Percentiles rank a stretch among this genome's conserved stretches.
Evolutionary conservation across 805 yeast genomes (phyloP).

Genomic region (Candida parachauliodes): DNA sequence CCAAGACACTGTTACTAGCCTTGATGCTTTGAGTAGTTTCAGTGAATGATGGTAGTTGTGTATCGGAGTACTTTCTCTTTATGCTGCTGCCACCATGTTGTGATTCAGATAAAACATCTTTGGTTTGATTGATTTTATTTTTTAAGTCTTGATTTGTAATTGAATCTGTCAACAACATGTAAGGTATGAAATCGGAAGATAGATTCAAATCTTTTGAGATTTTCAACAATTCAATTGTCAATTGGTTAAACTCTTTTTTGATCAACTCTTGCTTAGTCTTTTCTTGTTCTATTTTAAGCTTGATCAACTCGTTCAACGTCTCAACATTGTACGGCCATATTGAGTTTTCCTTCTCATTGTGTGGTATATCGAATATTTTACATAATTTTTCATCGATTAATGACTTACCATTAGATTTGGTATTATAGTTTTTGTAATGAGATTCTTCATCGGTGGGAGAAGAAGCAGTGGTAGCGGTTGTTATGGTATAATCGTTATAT

Average conservation of each 20-base stretch:
- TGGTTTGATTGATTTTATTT: conserved; percentile 15
- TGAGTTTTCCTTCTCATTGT: conserved; percentile 11
- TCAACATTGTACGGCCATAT: conserved; percentile 32
- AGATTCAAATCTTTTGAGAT: conserved; percentile 29
- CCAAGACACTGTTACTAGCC: conserved; percentile 15
- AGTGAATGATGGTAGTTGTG: conserved; percentile 22
- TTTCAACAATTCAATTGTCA: conserved; percentile 35
- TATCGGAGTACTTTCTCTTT: conserved; percentile 24
- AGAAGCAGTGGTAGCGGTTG: too few species aligned
- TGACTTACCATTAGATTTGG: conserved; percentile 13
- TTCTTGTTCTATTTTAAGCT: conserved; percentile 41
- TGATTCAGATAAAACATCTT: conserved; percentile 9
- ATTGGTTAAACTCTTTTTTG: conserved; percentile 26
- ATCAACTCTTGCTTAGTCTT: conserved; percentile 36
- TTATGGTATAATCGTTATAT: conserved; percentile 6
- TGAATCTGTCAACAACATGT: conserved; percentile 19
- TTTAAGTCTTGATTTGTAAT: conserved; percentile 15
- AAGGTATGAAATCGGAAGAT: conserved; percentile 34
- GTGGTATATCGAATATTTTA: conserved; percentile 20
- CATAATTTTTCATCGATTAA: conserved; percentile 20
- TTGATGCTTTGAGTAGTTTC: conserved; percentile 20
- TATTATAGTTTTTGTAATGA: not conserved
- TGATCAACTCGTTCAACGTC: conserved; percentile 32
- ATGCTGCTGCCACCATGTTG: too few species aligned
- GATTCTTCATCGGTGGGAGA: conserved; percentile 11